A percentile compares a stretch with the other conserved stretches of the same genome.
These are phyloP conservation scores for Tanacetum coccineum DNA, from an alignment of 129 eudicot species.

Conservation along the genomic window DNA sequence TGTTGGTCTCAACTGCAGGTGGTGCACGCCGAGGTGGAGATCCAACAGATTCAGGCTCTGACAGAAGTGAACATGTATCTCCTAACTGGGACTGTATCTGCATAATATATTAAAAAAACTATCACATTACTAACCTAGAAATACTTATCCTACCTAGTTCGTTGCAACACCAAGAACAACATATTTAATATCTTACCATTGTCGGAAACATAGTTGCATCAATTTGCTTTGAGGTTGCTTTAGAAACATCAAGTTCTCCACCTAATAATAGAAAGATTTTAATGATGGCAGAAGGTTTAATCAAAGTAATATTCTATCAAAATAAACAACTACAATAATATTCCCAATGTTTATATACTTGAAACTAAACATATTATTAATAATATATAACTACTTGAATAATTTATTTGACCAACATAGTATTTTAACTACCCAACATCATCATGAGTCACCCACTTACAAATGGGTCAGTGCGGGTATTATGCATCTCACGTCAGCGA, in stretches of 20 bases:
- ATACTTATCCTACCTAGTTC: slow-evolving; percentile 16
- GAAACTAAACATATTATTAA: too few species aligned
- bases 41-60: slow-evolving; percentile 73
- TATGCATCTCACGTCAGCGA: too few species aligned
- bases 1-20: too few species aligned
- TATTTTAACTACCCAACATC: too few species aligned
- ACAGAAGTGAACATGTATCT: slow-evolving; percentile 58
- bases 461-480: too few species aligned
- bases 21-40: slow-evolving; percentile 86
- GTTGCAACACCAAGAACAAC: slow-evolving; percentile 15
- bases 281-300: slow-evolving; percentile 13
- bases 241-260: slow-evolving; percentile 69
- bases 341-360: too few species aligned
- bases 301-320: slow-evolving; percentile 5
- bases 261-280: slow-evolving; percentile 41
- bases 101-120: slow-evolving; percentile 21
- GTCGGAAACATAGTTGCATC: slow-evolving; percentile 53
- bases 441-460: too few species aligned
- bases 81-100: slow-evolving; percentile 68
- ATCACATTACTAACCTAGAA: slow-evolving; percentile 20
- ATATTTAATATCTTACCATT: slow-evolving; percentile 48
- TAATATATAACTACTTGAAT: too few species aligned
- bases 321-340: neutral
- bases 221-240: slow-evolving; percentile 45
- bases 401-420: too few species aligned